Evolutionary conservation across 305 asterid species (phyloP), one percentile per base, ranked within the genome.

Genomic region (Fraxinus xanthoxyloides): DNA sequence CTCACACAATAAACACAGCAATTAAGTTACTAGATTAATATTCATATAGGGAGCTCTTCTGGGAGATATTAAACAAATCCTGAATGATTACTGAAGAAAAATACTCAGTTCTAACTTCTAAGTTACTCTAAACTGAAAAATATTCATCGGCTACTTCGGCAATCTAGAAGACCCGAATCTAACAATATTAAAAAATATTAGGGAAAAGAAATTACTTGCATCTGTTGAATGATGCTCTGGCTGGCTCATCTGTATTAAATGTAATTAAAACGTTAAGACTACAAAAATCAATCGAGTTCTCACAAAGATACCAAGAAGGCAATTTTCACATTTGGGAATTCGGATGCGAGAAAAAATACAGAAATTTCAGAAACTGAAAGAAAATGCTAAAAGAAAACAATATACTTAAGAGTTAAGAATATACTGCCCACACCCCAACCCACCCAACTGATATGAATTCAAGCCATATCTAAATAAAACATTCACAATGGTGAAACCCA

Each of bases 171-270:
- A 35, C 15, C 15, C 4, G 28, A 73, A 69, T 74, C 38, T 73
- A 51, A 35, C 76, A 70, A 38, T 40, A 35, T 26, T 36, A 12
- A 17, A 54, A 23, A 19, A 31, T 17, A 8, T 6, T 7, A 15
- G 48, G 73, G 34, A 38, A 35, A 15, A 54, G 28, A 17, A 70
- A 82, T 74, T 85, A 91, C 93, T 82, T 19, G 77, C 78, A 70
- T 84, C 87, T 1, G 82, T 56, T 51, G 88, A 78, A 56, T 88
- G 85, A 77, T 81, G 85, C 85, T 85, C 92, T 2, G 65, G 73
- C 59, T 75, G 87, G 83, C 87, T 90, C 93, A 89, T 91, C 92
- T 86, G 79, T 81, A 79, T 40, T 31, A 28, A 59, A 87, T 73
- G 15, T 17, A 12, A 85, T 69, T 67, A 77, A 80, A 67, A 48